These are phyloP conservation scores for Mycena sanguinolenta DNA, from an alignment of 768 basidiomycete species.

Conservation along the genomic window DNA sequence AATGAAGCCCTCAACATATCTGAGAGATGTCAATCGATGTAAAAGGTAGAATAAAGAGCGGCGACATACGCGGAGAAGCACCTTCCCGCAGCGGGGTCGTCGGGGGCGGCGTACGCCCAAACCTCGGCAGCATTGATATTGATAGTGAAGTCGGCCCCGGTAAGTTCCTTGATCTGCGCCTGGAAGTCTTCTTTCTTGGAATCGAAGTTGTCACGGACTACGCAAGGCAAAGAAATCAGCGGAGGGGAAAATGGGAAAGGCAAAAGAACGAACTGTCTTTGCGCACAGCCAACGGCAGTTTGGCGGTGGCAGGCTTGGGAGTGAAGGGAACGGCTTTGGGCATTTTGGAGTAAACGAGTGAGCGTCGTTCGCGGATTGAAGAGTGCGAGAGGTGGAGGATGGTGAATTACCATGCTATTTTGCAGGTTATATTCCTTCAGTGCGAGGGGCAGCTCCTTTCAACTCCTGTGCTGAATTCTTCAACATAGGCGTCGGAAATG, in stretches of 20 bases:
- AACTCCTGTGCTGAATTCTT: background rate
- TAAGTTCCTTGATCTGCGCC: slow-evolving; percentile 44
- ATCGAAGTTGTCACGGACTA: slow-evolving; percentile 57
- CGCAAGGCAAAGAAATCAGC: background rate
- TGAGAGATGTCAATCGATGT: slow-evolving; percentile 25
- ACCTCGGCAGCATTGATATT: slow-evolving; percentile 53
- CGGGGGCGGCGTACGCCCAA: slow-evolving; percentile 51
- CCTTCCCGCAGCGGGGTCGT: slow-evolving; percentile 40
- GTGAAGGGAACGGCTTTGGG: background rate
- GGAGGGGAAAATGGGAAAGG: background rate
- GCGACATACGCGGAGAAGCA: slow-evolving; percentile 43
- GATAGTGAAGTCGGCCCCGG: slow-evolving; percentile 47
- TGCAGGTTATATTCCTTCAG: background rate
- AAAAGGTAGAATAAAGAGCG: background rate
- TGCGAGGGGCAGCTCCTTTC: background rate
- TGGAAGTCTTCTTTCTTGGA: slow-evolving; percentile 50
- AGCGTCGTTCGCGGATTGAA: background rate
- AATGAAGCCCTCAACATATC: slow-evolving; percentile 55
- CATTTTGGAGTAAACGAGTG: background rate
- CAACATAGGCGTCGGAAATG: too few relatives aligned
- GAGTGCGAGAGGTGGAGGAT: background rate
- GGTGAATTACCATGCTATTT: background rate
- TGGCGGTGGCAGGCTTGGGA: slow-evolving; percentile 5
- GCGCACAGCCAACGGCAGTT: slow-evolving; percentile 5
- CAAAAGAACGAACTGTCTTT: slow-evolving; percentile 6